Evolutionary conservation across 139 green algal species (phyloP), one percentile per base, ranked within the genome.

Genomic region (Raphidocelis subcapitata): DNA sequence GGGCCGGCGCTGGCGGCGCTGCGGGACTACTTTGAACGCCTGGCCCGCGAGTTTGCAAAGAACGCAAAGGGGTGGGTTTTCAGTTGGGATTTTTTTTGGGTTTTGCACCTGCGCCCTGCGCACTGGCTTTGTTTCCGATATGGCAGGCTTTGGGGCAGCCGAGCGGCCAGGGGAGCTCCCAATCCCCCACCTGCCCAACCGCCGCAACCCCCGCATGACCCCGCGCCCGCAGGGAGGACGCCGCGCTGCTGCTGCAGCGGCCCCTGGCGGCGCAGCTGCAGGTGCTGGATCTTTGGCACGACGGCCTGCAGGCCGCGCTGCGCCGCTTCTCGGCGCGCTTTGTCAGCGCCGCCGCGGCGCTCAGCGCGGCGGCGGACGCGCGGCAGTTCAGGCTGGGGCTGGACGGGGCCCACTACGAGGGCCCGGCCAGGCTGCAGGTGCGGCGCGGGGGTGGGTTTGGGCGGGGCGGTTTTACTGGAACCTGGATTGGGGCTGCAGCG

Each of bases 341-440:
- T 54, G 33, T 21, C 14, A 32, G 65, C 3, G 80, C 81, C 0
- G 75, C 73, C 0, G 78, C 73, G n/a, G 86, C 75, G 4, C 37
- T 93, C 49, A 65, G 93, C 73, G 82, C 79, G 20, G 72, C 72
- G 5, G 90, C 87, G 16, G 85, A 94, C 73, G 41, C 60, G 20
- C 51, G 73, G 49, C 85, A 70, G 41, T 91, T 84, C 60, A 69
- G 79, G 29, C 44, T 79, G 31, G 83, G 73, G 0, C 74, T 62
- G 10, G 89, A 94, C 71, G 75, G 79, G 20, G 66, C 82, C 12
- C 60, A 69, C 15, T 95, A 94, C 72, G 89, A 95, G 63, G 89
- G 91, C 0, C 91, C 89, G 21, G 72, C 91, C 36, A 66, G 84
- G 63, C 67, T 89, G 20, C 37, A 81, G 72, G 75, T 87, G 49